These are phyloP conservation scores for Discostella pseudostelligera DNA, from an alignment of 108 stramenopile species.

Conservation along the genomic window DNA sequence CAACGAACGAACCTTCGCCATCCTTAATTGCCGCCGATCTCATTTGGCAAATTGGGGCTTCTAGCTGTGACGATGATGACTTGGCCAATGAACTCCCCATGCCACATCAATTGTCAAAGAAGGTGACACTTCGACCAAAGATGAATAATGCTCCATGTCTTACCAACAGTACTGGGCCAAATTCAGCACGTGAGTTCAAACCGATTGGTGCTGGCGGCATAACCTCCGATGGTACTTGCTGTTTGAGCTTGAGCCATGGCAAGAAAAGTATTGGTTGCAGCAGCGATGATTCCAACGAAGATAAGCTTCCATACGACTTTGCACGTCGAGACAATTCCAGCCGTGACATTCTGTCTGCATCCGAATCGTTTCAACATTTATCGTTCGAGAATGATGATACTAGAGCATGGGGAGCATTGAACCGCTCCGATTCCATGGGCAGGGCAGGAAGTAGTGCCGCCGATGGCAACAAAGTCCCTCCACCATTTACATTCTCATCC, in stretches of 20 bases:
- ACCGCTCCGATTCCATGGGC: too few species aligned
- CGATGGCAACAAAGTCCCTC: background rate
- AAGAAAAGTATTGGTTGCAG: background rate
- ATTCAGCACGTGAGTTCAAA: background rate
- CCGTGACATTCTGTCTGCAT: too few species aligned
- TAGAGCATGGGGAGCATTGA: too few species aligned
- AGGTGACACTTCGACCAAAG: conserved; percentile 21
- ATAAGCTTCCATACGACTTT: background rate
- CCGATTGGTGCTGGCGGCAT: background rate
- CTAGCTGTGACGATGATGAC: background rate
- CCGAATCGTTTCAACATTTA: background rate
- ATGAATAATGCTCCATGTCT: conserved; percentile 12
- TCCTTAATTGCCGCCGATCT: conserved; percentile 14
- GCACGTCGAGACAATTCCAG: too few species aligned
- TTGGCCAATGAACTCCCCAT: background rate
- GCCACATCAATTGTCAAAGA: conserved; percentile 2
- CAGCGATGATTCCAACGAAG: background rate
- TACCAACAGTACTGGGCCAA: background rate
- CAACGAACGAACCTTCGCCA: background rate
- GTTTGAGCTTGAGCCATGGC: background rate
- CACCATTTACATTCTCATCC: background rate
- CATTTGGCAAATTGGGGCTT: conserved; percentile 12
- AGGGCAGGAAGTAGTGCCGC: background rate
- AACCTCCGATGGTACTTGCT: background rate
- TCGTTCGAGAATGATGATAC: background rate